Base-by-base conservation (phyloP, 352 stramenopile species). In the Globisporangium uncinulatum region DNA sequence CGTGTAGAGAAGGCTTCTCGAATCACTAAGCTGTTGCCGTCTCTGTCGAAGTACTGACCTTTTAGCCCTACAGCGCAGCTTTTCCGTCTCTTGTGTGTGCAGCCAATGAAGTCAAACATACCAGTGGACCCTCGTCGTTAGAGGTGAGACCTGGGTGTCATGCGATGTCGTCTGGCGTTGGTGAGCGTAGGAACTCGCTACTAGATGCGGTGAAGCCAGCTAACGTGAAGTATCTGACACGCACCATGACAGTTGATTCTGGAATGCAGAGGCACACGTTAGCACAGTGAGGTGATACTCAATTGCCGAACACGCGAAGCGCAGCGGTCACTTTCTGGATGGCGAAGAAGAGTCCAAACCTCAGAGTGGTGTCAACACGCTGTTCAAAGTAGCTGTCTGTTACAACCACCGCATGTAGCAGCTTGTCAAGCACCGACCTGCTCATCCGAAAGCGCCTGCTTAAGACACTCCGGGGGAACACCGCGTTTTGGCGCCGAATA, bases 61-160 rank as follows among this genome's bases (percentile, higher is more conserved):
- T 61, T 45, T 36, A 50, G 60, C 0, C n/a, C 50, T 6, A 20
- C 29, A 4, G 64, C 44, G 20, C 63, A 72, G 39, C 67, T 75
- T 41, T 75, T 72, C 61, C 59, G 72, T 3, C 8, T 0, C 60
- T 64, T 67, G 29, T 67, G 64, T 4, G 56, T 70, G 19, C 67
- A 72, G 39, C 70, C 57, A 1, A 75, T 14, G 11, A 46, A 67
- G 3, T 64, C 57, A 45, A 75, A 63, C 64, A 70, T 66, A 1
- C 61, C 60, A 7, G 51, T 53, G 51, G 72, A 68, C 0, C 67
- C 61, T 9, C 59, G 52, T 1, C 2, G 10, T n/a, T n/a, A 5
- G 29, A 19, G 21, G 70, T 65, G 1, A 62, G 24, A 5, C 0
- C 10, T 3, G 43, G 20, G 4, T 63, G 55, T 2, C 39, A 6